Evolutionary conservation across 2,329 filamentous ascomycete genomes (phyloP).

Genomic region (Talaromyces sp.): DNA sequence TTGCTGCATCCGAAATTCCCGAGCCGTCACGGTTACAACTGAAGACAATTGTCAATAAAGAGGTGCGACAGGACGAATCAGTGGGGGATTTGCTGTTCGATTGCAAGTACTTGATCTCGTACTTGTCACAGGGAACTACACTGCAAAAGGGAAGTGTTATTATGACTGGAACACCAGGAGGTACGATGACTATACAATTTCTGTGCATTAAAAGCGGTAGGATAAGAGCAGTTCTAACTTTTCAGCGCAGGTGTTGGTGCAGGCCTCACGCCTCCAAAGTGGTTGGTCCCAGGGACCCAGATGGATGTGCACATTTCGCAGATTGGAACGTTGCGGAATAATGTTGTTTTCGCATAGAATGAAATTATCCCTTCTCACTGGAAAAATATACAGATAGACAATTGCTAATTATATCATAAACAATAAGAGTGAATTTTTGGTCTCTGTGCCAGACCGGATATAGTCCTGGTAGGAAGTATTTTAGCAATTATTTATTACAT

Average conservation of each 20-base stretch:
- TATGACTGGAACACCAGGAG: constrained; percentile 47
- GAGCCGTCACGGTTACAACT: constrained; percentile 42
- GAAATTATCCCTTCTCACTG: no score
- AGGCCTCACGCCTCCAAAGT: constrained; percentile 38
- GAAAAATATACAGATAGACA: no score
- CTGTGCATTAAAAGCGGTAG: no score
- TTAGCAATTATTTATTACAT: no score
- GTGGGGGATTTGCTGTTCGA: constrained; percentile 42
- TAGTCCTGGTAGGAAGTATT: no score
- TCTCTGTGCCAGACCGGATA: no score
- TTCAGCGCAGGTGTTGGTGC: constrained; percentile 28
- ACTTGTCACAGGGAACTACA: constrained; percentile 32
- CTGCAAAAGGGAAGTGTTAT: constrained; percentile 45
- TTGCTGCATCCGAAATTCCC: constrained; percentile 36
- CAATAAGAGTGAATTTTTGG: no score
- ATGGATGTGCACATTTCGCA: constrained; percentile 36
- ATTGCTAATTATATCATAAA: no score
- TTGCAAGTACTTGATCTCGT: constrained; percentile 28
- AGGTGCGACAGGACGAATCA: constrained; percentile 40
- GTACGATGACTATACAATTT: constrained; percentile 13
- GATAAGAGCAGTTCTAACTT: no score
- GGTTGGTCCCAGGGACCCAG: constrained; percentile 33
- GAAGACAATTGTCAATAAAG: constrained; percentile 44
- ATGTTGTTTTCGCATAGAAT: not conserved
- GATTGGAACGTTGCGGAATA: constrained; percentile 40